phyloP scores from a whole-genome alignment of 768 basidiomycete species.

The Boletus vinaceobasis region DNA sequence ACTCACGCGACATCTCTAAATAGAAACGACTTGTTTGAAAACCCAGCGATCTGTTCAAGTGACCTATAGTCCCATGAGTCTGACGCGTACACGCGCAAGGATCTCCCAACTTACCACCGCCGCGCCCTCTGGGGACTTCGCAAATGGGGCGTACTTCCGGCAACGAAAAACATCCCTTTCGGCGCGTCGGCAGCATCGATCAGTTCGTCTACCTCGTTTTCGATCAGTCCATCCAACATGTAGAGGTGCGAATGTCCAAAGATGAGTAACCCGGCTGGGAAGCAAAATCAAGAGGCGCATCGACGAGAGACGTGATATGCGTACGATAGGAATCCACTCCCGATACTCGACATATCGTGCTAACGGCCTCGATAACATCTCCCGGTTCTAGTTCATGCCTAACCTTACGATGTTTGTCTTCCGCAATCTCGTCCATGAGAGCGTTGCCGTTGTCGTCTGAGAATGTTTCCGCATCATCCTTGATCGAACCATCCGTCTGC shows the following conservation, averaged over 20 bases:
- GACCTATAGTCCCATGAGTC: slow-evolving; percentile 45
- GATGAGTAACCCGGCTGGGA: slow-evolving; percentile 75
- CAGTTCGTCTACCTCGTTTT: slow-evolving; percentile 83
- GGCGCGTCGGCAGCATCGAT: slow-evolving; percentile 87
- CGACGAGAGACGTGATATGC: slow-evolving; percentile 20
- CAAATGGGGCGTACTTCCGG: slow-evolving; percentile 79
- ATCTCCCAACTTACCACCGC: slow-evolving; percentile 57
- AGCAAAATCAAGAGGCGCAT: neutral
- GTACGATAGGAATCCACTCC: slow-evolving; percentile 91
- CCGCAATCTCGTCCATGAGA: slow-evolving; percentile 72
- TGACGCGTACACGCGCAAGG: neutral
- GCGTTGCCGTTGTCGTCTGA: slow-evolving; percentile 34
- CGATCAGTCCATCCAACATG: slow-evolving; percentile 86
- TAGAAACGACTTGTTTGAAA: slow-evolving; percentile 78
- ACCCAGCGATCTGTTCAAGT: slow-evolving; percentile 73
- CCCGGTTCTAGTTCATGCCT: slow-evolving; percentile 85
- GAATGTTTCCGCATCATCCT: slow-evolving; percentile 11
- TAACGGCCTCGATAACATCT: slow-evolving; percentile 83
- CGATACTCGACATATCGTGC: slow-evolving; percentile 81
- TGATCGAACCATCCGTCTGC: slow-evolving; percentile 15
- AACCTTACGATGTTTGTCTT: slow-evolving; percentile 86
- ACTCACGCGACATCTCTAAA: slow-evolving; percentile 90
- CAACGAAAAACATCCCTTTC: slow-evolving; percentile 73
- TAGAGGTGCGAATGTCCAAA: slow-evolving; percentile 84
- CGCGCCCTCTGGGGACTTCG: slow-evolving; percentile 78